Percentiles rank a stretch among this genome's conserved stretches.
Conservation (phyloP, 2,329 filamentous ascomycete genomes). For the Colletotrichum acutatum region DNA sequence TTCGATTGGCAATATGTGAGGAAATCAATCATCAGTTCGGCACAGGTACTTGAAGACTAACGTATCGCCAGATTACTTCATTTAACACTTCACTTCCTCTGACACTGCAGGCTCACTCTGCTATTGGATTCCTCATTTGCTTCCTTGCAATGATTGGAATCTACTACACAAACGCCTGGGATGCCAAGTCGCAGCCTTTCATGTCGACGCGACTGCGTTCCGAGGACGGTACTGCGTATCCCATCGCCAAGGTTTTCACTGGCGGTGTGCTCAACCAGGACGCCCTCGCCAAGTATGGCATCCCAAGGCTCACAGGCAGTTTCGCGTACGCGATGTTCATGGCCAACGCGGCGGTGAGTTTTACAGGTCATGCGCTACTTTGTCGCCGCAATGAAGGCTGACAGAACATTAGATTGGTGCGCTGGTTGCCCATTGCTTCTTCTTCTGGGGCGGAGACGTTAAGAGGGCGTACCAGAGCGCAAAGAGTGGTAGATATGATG, state of each 20-base stretch:
- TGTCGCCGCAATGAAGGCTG: neutral
- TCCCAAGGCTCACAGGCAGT: slow-evolving; percentile 58
- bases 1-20: slow-evolving; percentile 68
- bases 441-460: slow-evolving; percentile 69
- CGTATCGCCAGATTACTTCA: slow-evolving; percentile 59
- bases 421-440: slow-evolving; percentile 59
- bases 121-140: slow-evolving; percentile 59
- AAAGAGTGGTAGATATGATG: slow-evolving; percentile 53
- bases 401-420: slow-evolving; percentile 60
- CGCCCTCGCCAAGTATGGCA: slow-evolving; percentile 54
- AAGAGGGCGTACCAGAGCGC: slow-evolving; percentile 58
- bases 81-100: slow-evolving; percentile 64
- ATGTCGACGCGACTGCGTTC: slow-evolving; percentile 62
- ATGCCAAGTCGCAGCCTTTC: slow-evolving; percentile 58
- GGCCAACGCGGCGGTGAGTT: slow-evolving; percentile 64
- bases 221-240: slow-evolving; percentile 54
- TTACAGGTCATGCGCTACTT: neutral
- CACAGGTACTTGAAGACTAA: slow-evolving; percentile 4
- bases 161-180: slow-evolving; percentile 63
- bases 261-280: slow-evolving; percentile 53
- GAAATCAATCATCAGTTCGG: slow-evolving; percentile 11
- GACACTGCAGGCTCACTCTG: slow-evolving; percentile 58
- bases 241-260: slow-evolving; percentile 51
- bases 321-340: slow-evolving; percentile 67
- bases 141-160: slow-evolving; percentile 61